A percentile compares a stretch with the other conserved stretches of the same genome.
These are phyloP conservation scores for Alternaria sp. DNA, from an alignment of 2,329 filamentous ascomycete species.

Conservation along the genomic window DNA sequence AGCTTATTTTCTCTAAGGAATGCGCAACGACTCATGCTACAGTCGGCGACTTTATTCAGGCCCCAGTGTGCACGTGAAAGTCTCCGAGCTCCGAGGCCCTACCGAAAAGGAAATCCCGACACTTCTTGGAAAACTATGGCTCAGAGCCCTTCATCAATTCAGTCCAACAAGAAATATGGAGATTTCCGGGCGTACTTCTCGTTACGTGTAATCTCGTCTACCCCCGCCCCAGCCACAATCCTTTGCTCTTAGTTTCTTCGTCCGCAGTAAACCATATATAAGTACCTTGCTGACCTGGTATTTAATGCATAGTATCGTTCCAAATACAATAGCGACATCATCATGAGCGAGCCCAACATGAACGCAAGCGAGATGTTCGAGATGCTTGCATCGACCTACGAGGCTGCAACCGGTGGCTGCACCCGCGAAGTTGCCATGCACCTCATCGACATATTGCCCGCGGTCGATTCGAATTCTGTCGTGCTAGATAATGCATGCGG, in stretches of 20 bases:
- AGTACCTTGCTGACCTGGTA: neutral
- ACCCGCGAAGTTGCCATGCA: conserved; percentile 20
- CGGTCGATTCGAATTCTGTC: conserved; percentile 16
- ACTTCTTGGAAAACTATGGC: neutral
- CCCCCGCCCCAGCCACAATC: neutral
- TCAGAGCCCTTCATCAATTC: neutral
- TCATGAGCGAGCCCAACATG: neutral
- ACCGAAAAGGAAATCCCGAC: neutral
- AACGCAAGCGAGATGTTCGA: neutral
- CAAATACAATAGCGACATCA: neutral
- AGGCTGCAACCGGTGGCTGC: conserved; percentile 21
- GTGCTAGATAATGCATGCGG: conserved; percentile 38
- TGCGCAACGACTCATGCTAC: neutral
- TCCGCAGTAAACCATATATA: neutral
- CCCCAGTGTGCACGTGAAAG: neutral
- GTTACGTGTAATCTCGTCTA: neutral
- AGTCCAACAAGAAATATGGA: neutral
- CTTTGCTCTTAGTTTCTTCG: neutral
- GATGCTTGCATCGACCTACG: conserved; percentile 12
- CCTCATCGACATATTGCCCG: conserved; percentile 17
- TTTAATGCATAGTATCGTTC: neutral
- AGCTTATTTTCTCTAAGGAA: neutral
- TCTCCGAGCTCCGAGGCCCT: neutral
- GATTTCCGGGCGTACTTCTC: neutral
- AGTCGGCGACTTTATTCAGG: neutral